Conservation (phyloP, 352 stramenopile species). For the Phytophthora sp. region DNA sequence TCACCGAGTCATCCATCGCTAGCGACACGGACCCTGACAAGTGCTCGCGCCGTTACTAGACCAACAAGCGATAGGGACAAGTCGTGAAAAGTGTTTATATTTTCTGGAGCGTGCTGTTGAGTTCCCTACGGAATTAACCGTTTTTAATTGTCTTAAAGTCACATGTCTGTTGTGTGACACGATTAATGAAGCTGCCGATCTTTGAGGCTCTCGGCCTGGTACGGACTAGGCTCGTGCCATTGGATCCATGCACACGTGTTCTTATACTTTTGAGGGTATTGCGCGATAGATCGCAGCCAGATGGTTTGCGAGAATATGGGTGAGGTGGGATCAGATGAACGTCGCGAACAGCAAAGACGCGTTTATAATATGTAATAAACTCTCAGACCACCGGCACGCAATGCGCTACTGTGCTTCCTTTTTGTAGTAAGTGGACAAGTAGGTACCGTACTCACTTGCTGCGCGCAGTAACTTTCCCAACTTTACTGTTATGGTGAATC, state of each 20-base stretch:
- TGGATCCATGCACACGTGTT: background rate
- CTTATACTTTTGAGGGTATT: no score
- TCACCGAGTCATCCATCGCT: constrained; percentile 11
- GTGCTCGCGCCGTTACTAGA: constrained; percentile 34
- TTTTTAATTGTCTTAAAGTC: background rate
- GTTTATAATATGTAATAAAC: constrained; percentile 2
- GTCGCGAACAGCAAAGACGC: constrained; percentile 10
- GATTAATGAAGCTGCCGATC: background rate
- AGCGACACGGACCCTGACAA: constrained; percentile 26
- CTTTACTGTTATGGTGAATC: no score
- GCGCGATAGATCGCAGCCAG: no score
- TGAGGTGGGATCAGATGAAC: constrained; percentile 14
- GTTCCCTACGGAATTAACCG: background rate
- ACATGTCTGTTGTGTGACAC: background rate
- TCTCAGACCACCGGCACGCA: background rate
- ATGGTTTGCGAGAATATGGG: constrained; percentile 22
- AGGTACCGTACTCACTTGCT: no score
- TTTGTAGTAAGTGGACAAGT: no score
- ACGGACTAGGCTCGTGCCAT: background rate
- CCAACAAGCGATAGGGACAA: background rate
- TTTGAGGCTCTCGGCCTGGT: background rate
- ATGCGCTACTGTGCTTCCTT: no score
- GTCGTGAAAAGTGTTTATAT: constrained; percentile 11
- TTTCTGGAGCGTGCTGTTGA: constrained; percentile 19
- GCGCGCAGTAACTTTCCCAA: no score